These are phyloP conservation scores for Plasmopara muralis DNA, from an alignment of 352 stramenopile genomes.

Conservation along the genomic window DNA sequence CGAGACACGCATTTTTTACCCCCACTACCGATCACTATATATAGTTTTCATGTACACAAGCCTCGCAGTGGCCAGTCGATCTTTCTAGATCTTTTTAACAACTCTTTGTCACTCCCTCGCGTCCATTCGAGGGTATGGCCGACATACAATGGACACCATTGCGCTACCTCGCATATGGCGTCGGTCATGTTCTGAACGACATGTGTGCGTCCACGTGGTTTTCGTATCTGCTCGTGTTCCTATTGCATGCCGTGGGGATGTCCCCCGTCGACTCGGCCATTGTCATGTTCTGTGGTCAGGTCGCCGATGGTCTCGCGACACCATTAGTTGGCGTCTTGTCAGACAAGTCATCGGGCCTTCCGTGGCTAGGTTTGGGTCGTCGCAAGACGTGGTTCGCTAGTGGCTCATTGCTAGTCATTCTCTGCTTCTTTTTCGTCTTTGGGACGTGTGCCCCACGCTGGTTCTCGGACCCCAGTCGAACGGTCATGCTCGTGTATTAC, in stretches of 20 bases:
- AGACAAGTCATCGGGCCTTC: constrained; percentile 56
- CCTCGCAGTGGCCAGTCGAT: too few relatives aligned
- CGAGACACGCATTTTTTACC: too few relatives aligned
- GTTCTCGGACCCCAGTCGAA: constrained; percentile 54
- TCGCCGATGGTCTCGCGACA: constrained; percentile 73
- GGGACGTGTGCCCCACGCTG: constrained; percentile 48
- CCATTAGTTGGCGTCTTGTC: constrained; percentile 74
- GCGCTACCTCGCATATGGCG: constrained; percentile 66
- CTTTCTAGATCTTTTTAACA: too few relatives aligned
- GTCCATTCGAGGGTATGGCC: neutral
- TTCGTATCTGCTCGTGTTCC: constrained; percentile 81
- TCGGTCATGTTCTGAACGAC: constrained; percentile 83
- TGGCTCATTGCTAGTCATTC: constrained; percentile 62
- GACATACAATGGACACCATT: constrained; percentile 44
- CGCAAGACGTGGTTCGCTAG: constrained; percentile 71
- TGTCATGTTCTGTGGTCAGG: constrained; percentile 84
- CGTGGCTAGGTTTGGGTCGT: constrained; percentile 52
- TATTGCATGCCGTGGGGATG: constrained; percentile 50
- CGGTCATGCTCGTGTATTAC: constrained; percentile 69
- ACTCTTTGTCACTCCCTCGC: too few relatives aligned
- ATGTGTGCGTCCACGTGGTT: constrained; percentile 87
- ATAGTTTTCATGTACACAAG: too few relatives aligned
- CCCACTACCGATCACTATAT: too few relatives aligned
- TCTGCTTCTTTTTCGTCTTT: constrained; percentile 87
- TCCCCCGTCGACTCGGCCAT: constrained; percentile 73